Base-by-base conservation (phyloP, 1,284 basidiomycete species). In the Cutaneotrichosporon mucoides region DNA sequence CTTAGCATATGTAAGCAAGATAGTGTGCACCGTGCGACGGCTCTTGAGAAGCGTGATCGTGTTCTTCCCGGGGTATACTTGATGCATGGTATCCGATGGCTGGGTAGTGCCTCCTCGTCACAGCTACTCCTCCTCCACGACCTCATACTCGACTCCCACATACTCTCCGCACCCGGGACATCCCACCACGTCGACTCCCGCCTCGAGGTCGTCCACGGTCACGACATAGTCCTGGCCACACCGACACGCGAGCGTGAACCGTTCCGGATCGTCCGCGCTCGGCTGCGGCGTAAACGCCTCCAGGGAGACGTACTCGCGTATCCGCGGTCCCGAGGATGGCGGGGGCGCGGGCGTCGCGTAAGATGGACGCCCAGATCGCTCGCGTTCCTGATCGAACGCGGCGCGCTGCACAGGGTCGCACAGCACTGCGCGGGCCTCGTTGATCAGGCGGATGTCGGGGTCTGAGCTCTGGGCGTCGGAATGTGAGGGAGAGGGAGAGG, bases 81-180 rank as follows among this genome's bases (percentile, higher is more conserved):
- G 8, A 40, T 40, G 38, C 38, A 40, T 40, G 38, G 38, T 40
- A 40, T 12, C 38, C 12, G 38, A 40, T 40, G 38, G 8, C 38
- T 8, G 38, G 8, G 38, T 40, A 40, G 24, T 24, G 24, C 24
- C 24, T 24, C 24, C 24, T 24, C 24, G 24, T 24, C 24, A 24
- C 24, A 24, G 24, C 46, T 41, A 51, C 40, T 53, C 67, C 34
- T 74, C 76, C 33, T 70, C 71, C 0, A 79, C 61, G 0, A 70
- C 77, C 56, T 79, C 75, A 53, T 81, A 80, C 42, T 76, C 75
- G 13, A 81, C 79, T 2, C 72, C 67, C 4, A 79, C 68, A 66
- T 76, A 75, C 64, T 81, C 79, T 9, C 78, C 79, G 59, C 79
- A 81, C 0, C 79, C 79, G 8, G 73, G 74, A 63, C 80, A 81